These are phyloP conservation scores for Diutina catenulata DNA, from an alignment of 1,139 yeast genomes.

Conservation along the genomic window DNA sequence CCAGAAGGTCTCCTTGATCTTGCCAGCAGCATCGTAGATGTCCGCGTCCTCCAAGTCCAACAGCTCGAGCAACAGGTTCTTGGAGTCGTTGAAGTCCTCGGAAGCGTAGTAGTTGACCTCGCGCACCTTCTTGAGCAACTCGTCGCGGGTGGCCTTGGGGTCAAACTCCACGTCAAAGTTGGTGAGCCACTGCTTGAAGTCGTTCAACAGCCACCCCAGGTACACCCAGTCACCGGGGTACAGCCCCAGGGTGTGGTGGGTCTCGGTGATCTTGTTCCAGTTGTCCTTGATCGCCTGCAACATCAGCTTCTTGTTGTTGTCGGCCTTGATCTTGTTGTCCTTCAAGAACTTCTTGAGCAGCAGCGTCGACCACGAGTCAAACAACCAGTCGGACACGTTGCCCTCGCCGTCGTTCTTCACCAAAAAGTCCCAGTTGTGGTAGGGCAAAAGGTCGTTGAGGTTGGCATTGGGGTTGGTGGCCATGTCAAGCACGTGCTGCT, in stretches of 20 bases:
- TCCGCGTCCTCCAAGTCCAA: constrained; percentile 23
- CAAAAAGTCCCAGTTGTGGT: constrained; percentile 11
- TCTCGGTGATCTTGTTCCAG: constrained; percentile 24
- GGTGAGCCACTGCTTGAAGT: constrained; percentile 34
- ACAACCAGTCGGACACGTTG: constrained; percentile 25
- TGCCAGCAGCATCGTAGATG: constrained; percentile 28
- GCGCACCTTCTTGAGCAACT: constrained; percentile 30
- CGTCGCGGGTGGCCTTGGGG: constrained; percentile 25
- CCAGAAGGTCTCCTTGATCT: constrained; percentile 31
- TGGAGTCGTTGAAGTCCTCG: constrained; percentile 20
- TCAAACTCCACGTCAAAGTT: constrained; percentile 32
- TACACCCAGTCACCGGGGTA: constrained; percentile 44
- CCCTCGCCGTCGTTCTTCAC: constrained; percentile 5
- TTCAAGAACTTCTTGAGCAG: constrained; percentile 25
- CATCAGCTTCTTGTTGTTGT: constrained; percentile 23
- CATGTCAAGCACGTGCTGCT: constrained; percentile 12
- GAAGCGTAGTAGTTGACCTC: constrained; percentile 30
- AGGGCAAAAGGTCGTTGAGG: constrained; percentile 11
- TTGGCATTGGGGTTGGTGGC: constrained; percentile 12
- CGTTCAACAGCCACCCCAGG: constrained; percentile 31
- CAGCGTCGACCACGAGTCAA: constrained; percentile 35
- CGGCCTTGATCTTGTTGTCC: constrained; percentile 19
- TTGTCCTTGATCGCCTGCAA: constrained; percentile 23
- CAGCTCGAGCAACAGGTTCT: constrained; percentile 24
- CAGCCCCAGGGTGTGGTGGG: constrained; percentile 25